A percentile compares a stretch with the other conserved stretches of the same genome.
These are phyloP conservation scores for Stephania japonica DNA, from an alignment of 164 flowering plant species.

Conservation along the genomic window DNA sequence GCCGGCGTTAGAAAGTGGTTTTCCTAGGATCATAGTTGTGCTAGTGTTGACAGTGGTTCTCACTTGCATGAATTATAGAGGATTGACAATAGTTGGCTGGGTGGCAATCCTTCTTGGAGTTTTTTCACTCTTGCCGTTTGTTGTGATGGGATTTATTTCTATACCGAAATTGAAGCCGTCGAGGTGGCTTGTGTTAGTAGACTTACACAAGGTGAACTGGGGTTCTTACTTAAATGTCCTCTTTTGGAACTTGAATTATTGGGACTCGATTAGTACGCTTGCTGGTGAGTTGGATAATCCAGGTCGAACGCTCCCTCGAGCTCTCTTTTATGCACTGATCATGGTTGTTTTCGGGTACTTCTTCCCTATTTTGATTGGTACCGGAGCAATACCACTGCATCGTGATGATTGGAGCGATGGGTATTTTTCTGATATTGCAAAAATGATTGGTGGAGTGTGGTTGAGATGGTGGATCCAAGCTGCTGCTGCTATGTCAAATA, in stretches of 20 bases:
- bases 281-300: conserved; percentile 56
- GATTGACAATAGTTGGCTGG: conserved; percentile 50
- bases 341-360: conserved; percentile 44
- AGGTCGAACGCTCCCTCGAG: conserved; percentile 41
- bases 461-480: conserved; percentile 45
- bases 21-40: conserved; percentile 30
- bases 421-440: conserved; percentile 42
- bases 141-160: conserved; percentile 41
- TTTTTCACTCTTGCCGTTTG: conserved; percentile 45
- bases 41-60: conserved; percentile 30
- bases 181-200: conserved; percentile 36
- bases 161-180: conserved; percentile 44
- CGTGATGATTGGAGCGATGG: conserved; percentile 49
- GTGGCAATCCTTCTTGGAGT: conserved; percentile 39
- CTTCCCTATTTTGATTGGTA: conserved; percentile 43
- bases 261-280: conserved; percentile 58
- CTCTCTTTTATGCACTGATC: conserved; percentile 42
- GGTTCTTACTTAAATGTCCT: conserved; percentile 45
- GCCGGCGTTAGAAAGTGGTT: conserved; percentile 34
- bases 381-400: conserved; percentile 38
- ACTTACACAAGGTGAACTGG: conserved; percentile 40
- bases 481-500: conserved; percentile 50
- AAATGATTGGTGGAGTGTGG: conserved; percentile 52
- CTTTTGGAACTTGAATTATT: conserved; percentile 59
- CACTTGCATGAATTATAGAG: conserved; percentile 53